phyloP scores from a whole-genome alignment of 768 basidiomycete genomes.

The Trametes coccinea region DNA sequence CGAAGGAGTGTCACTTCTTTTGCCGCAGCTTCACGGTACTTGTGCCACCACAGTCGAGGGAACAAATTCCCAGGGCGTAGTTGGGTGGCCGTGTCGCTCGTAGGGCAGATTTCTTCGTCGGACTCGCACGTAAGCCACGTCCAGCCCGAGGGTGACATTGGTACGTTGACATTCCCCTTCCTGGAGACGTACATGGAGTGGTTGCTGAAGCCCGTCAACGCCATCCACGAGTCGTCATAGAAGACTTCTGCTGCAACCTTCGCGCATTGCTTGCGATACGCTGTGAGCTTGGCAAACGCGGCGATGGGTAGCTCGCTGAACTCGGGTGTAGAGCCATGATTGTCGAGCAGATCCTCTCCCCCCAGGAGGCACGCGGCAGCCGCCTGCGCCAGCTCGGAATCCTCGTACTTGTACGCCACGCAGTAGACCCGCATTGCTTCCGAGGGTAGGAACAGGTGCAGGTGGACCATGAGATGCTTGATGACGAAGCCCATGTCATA shows the following conservation, averaged over 20 bases:
- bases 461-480: neutral
- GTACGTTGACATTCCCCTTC: conserved; percentile 1
- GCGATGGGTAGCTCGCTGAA: neutral
- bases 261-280: conserved; percentile 3
- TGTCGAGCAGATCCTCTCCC: neutral
- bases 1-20: neutral
- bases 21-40: neutral
- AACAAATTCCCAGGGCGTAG: neutral
- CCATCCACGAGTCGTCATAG: neutral
- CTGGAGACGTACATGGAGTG: neutral
- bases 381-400: neutral
- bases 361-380: conserved; percentile 6
- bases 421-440: conserved; percentile 20
- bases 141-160: neutral
- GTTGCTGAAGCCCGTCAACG: neutral
- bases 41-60: conserved; percentile 6
- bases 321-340: conserved; percentile 2
- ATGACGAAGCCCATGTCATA: conserved; percentile 24
- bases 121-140: conserved; percentile 1
- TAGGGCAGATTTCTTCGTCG: neutral
- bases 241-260: neutral
- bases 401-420: conserved; percentile 9
- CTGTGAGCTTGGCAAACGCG: neutral
- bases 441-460: neutral
- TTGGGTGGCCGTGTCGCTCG: neutral